Conservation (phyloP, 768 basidiomycete species). For the Tylopilus vinaceipallidus region DNA sequence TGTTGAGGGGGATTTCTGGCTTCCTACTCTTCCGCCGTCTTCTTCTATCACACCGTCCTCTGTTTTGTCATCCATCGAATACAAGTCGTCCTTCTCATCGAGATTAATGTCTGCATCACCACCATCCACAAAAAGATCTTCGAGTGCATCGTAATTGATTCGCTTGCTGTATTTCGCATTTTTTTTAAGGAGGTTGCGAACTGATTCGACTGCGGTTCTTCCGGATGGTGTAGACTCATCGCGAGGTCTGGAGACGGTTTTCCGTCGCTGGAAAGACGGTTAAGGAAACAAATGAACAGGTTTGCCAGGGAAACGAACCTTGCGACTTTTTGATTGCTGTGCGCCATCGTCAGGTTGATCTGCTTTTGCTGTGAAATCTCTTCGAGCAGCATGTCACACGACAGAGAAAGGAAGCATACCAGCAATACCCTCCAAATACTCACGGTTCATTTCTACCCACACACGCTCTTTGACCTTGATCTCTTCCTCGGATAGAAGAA, state of each 20-base stretch:
- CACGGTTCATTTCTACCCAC: constrained; percentile 92
- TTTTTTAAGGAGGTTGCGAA: constrained; percentile 65
- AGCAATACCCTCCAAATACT: constrained; percentile 86
- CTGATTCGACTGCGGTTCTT: constrained; percentile 34
- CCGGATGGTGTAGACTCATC: constrained; percentile 62
- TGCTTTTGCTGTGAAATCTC: constrained; percentile 61
- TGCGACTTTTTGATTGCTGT: constrained; percentile 57
- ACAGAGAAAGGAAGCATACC: constrained; percentile 37
- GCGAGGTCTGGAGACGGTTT: constrained; percentile 60
- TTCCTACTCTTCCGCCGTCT: constrained; percentile 37
- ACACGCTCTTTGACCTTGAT: constrained; percentile 84
- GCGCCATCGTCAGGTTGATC: constrained; percentile 46
- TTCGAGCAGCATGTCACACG: constrained; percentile 40
- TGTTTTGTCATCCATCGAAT: constrained; percentile 50
- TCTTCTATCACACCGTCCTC: constrained; percentile 42
- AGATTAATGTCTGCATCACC: constrained; percentile 15
- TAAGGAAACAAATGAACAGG: constrained; percentile 20
- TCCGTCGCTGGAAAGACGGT: constrained; percentile 59
- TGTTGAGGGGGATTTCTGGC: constrained; percentile 30
- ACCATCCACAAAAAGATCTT: constrained; percentile 65
- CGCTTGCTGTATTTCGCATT: constrained; percentile 87
- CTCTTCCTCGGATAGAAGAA: constrained; percentile 77
- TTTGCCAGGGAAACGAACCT: constrained; percentile 62
- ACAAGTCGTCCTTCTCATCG: constrained; percentile 50
- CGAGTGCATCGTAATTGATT: constrained; percentile 91